Conservation (phyloP, 805 yeast species). For the Nematodospora valgi region DNA sequence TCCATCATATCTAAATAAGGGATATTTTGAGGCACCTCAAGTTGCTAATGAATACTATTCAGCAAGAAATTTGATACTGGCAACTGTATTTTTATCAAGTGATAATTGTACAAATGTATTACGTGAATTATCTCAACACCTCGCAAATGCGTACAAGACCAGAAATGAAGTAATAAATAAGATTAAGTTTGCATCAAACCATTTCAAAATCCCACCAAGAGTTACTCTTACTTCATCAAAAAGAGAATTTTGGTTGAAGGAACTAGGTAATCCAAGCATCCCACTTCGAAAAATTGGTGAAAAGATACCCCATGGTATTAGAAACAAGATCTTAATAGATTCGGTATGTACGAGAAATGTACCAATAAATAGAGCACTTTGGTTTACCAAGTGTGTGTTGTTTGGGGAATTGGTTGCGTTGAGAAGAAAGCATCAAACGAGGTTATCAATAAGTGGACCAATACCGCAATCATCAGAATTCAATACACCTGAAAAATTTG, state of each 20-base stretch:
- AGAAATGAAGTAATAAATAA: slow-evolving; percentile 40
- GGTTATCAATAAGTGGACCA: slow-evolving; percentile 8
- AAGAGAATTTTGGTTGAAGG: slow-evolving; percentile 80
- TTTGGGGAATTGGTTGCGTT: slow-evolving; percentile 57
- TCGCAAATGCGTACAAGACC: slow-evolving; percentile 34
- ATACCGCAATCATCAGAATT: background rate
- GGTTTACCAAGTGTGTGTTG: slow-evolving; percentile 88
- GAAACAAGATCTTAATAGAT: slow-evolving; percentile 70
- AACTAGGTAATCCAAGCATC: slow-evolving; percentile 63
- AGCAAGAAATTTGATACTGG: slow-evolving; percentile 59
- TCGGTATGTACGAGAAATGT: slow-evolving; percentile 64
- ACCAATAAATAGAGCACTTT: slow-evolving; percentile 78
- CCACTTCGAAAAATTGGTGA: slow-evolving; percentile 68
- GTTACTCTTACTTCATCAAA: slow-evolving; percentile 88
- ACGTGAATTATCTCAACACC: slow-evolving; percentile 35
- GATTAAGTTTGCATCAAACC: slow-evolving; percentile 29
- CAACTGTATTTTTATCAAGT: slow-evolving; percentile 35
- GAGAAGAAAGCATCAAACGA: slow-evolving; percentile 27
- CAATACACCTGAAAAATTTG: slow-evolving; percentile 26
- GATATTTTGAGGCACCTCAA: slow-evolving; percentile 61
- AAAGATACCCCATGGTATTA: slow-evolving; percentile 87
- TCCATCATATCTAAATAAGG: slow-evolving; percentile 57
- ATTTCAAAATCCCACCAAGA: slow-evolving; percentile 78
- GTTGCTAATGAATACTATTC: slow-evolving; percentile 66
- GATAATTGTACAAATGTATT: slow-evolving; percentile 33